These are phyloP conservation scores for Grammothele lineata DNA, from an alignment of 768 basidiomycete species.

Conservation along the genomic window DNA sequence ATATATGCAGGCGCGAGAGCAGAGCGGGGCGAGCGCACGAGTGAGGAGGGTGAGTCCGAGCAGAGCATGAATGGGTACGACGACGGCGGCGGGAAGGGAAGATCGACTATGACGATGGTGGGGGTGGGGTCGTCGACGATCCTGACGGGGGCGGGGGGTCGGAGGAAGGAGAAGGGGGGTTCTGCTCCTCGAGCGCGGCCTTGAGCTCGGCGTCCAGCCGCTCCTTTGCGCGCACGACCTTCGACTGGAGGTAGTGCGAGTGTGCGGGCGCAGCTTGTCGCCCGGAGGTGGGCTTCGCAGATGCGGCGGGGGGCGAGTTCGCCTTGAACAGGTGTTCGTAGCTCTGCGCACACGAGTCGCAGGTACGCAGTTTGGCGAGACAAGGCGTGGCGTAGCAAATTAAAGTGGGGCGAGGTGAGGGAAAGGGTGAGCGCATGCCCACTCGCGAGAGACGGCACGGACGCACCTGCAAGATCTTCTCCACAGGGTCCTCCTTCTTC, in stretches of 20 bases:
- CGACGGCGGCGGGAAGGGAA: background rate
- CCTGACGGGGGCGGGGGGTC: conserved; percentile 5
- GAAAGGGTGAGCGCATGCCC: background rate
- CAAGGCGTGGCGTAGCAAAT: background rate
- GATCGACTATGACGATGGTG: background rate
- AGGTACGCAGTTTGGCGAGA: background rate
- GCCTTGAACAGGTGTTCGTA: conserved; percentile 92
- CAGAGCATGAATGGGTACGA: background rate
- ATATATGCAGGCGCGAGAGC: conserved; percentile 9
- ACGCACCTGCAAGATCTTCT: conserved; percentile 67
- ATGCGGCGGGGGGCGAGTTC: conserved; percentile 68
- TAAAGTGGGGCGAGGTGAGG: background rate
- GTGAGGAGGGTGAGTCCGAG: too few species aligned
- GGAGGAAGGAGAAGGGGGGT: background rate
- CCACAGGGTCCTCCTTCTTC: conserved; percentile 67
- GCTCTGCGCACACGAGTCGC: conserved; percentile 45
- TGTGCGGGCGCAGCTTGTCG: conserved; percentile 43
- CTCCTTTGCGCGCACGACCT: conserved; percentile 92
- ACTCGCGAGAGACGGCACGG: background rate
- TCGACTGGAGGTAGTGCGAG: conserved; percentile 94
- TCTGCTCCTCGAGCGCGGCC: conserved; percentile 14
- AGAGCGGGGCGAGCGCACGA: background rate
- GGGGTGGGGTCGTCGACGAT: conserved; percentile 12
- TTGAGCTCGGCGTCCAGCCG: conserved; percentile 86
- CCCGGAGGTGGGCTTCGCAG: conserved; percentile 37